Conservation (phyloP, 2,329 filamentous ascomycete genomes). For the Verticillium klebahnii region DNA sequence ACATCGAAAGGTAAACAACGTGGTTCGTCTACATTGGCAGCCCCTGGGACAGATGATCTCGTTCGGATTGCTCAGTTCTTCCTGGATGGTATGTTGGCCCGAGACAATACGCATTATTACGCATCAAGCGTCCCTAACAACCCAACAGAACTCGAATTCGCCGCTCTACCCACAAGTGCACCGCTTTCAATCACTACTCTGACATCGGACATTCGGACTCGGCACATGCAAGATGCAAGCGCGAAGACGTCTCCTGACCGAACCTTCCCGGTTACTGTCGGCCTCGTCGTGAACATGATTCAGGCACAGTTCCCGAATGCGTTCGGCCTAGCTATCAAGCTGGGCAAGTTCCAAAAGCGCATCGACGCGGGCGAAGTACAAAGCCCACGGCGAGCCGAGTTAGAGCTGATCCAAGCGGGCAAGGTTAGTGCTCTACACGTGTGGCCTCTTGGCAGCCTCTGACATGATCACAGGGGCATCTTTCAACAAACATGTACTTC, state of each 20-base stretch:
- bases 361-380: constrained; percentile 29
- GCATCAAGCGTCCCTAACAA: not conserved
- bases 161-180: constrained; percentile 27
- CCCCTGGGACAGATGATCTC: constrained; percentile 28
- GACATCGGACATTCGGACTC: constrained; percentile 35
- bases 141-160: constrained; percentile 40
- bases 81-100: constrained; percentile 38
- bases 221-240: constrained; percentile 31
- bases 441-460: constrained; percentile 6
- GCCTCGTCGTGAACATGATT: constrained; percentile 30
- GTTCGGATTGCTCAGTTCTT: constrained; percentile 39
- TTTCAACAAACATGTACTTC: constrained; percentile 31
- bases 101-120: not conserved
- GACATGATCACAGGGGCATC: constrained; percentile 25
- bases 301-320: constrained; percentile 26
- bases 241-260: constrained; percentile 19
- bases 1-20: constrained; percentile 39
- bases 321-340: constrained; percentile 22
- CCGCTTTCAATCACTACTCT: constrained; percentile 27
- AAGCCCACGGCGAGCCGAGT: constrained; percentile 42
- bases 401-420: constrained; percentile 46
- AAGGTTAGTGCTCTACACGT: constrained; percentile 32
- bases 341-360: constrained; percentile 30
- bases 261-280: constrained; percentile 29
- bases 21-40: constrained; percentile 12